Evolutionary conservation across 2,329 filamentous ascomycete species (phyloP), one percentile per base, ranked within the genome.

Genomic region (Beauveria varroae): DNA sequence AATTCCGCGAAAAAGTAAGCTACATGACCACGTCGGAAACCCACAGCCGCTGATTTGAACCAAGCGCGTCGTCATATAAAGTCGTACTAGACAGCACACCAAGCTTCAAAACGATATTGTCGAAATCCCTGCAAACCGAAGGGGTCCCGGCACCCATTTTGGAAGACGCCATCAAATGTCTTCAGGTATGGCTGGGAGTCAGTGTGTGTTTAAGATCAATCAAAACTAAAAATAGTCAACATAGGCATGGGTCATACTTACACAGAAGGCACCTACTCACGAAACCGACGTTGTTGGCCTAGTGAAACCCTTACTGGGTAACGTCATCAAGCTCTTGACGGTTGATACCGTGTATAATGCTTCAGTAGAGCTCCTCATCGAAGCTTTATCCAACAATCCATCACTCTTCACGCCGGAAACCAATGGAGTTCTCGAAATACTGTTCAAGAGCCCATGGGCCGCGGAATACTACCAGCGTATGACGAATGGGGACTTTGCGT

Each of bases 171-270:
- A 80, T 89, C 64, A 79, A 75, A 67, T 87, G 84, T 67, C 78
- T 86, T 57, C 85, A 88, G 75, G 85, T 86, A 73, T 65, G 74
- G 14, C 71, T 20, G 37, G 63, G 73, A 30, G 22, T n/a, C 14
- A 68, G 68, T 47, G 69, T 68, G 22, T 44, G 2, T 57, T 51
- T 26, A 24, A 64, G 76, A 74, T 64, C 67, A 65, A 41, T 53
- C 22, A 53, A 57, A 41, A 51, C 50, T 22, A 24, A 57, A 20
- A 34, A 20, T 5, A 34, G 28, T n/a, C 41, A 63, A 52, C 49
- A 60, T 60, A 89, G 86, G 82, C 87, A 5, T 93, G 89, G 89
- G 81, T 91, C 37, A 80, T 85, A 66, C 92, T 91, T 68, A 86
- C 86, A 5, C 88, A 91, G 67, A 81, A 84, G 40, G 79, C 83